These are phyloP conservation scores for Sphagnum tenellum DNA, from an alignment of 225 moss, liverwort and hornwort species.

Conservation along the genomic window DNA sequence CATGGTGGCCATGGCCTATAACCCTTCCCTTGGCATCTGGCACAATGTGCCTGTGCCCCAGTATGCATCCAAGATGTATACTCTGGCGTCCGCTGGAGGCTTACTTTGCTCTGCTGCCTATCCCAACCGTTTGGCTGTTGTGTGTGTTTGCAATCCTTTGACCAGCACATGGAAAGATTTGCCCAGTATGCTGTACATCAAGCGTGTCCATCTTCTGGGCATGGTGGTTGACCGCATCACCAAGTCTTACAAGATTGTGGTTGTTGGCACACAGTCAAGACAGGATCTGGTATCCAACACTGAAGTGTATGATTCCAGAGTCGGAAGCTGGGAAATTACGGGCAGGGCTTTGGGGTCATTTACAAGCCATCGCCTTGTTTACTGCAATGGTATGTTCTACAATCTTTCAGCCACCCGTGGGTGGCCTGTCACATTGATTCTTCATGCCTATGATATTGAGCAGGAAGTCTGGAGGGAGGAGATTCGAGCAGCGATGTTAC, in stretches of 20 bases:
- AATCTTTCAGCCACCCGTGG: conserved; percentile 51
- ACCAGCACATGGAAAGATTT: conserved; percentile 42
- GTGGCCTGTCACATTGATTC: conserved; percentile 49
- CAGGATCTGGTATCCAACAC: conserved; percentile 51
- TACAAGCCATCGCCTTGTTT: conserved; percentile 48
- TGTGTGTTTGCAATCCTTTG: conserved; percentile 51
- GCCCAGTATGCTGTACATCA: conserved; percentile 56
- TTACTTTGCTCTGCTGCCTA: conserved; percentile 50
- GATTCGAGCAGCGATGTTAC: conserved; percentile 49
- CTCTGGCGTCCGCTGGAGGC: conserved; percentile 51
- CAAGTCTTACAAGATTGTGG: conserved; percentile 40
- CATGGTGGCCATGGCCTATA: conserved; percentile 64
- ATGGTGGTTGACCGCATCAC: conserved; percentile 46
- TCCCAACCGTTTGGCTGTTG: conserved; percentile 53
- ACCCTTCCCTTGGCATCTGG: conserved; percentile 47
- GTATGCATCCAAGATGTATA: conserved; percentile 53
- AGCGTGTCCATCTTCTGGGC: conserved; percentile 48
- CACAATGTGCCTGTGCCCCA: conserved; percentile 52
- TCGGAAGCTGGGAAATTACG: conserved; percentile 43
- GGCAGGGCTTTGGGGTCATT: conserved; percentile 48
- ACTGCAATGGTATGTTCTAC: conserved; percentile 49
- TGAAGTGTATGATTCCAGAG: conserved; percentile 46
- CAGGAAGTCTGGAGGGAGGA: conserved; percentile 48
- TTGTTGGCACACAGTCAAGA: conserved; percentile 51
- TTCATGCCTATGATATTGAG: conserved; percentile 56